Conservation (phyloP, 192 early-diverging fungal species). For the Anaeromyces robustus region DNA sequence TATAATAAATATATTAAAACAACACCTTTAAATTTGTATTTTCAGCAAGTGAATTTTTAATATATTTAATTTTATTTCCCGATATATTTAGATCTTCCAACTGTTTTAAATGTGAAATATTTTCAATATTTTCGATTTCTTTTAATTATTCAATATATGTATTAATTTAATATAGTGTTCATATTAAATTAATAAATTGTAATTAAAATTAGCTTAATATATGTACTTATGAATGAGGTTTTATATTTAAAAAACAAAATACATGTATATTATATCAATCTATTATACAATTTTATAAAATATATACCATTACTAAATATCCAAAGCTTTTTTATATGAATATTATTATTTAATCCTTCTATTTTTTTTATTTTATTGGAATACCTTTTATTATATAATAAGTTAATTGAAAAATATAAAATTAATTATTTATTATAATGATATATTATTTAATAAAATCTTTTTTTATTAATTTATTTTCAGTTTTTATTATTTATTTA, state of each 20-base stretch:
- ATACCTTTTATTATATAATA: conserved; percentile 18
- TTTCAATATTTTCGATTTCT: conserved; percentile 13
- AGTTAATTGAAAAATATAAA: too few relatives aligned
- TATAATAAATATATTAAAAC: too few relatives aligned
- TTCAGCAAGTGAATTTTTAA: neutral
- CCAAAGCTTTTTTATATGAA: conserved; percentile 29
- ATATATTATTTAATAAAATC: too few relatives aligned
- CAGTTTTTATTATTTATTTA: too few relatives aligned
- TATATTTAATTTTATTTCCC: conserved; percentile 4
- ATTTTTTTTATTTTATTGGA: conserved; percentile 27
- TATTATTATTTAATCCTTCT: conserved; percentile 23
- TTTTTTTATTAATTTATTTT: too few relatives aligned
- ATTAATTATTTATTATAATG: too few relatives aligned
- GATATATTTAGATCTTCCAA: conserved; percentile 9
- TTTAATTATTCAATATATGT: conserved; percentile 5
- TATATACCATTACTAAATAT: conserved; percentile 33
- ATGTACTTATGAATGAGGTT: neutral
- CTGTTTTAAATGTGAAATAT: conserved; percentile 18
- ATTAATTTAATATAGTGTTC: neutral
- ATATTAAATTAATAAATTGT: too few relatives aligned
- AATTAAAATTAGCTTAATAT: too few relatives aligned
- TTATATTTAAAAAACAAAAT: conserved; percentile 2
- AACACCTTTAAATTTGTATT: neutral
- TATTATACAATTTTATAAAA: neutral
- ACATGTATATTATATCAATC: too few relatives aligned